These are phyloP conservation scores for Chlorella sp. DNA, from an alignment of 139 green algal genomes.

Conservation along the genomic window DNA sequence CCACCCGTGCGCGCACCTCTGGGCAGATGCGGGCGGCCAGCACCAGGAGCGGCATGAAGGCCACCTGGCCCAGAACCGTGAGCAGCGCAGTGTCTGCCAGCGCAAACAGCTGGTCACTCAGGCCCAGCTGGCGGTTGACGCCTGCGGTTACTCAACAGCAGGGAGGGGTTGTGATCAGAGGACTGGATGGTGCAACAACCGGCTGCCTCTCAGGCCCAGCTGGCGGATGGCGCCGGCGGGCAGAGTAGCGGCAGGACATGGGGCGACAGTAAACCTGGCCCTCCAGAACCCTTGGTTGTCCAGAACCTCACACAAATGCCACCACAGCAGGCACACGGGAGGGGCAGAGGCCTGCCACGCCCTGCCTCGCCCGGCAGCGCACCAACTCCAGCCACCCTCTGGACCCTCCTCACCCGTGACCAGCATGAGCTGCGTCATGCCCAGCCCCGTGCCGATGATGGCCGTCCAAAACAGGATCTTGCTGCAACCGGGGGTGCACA, in stretches of 20 bases:
- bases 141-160: conserved; percentile 13
- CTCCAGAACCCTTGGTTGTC: no score
- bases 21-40: conserved; percentile 80
- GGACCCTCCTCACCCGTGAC: conserved; percentile 63
- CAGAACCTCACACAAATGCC: no score
- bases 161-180: no score
- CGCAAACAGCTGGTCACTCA: conserved; percentile 91
- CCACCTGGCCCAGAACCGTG: conserved; percentile 90
- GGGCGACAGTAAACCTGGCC: no score
- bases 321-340: no score
- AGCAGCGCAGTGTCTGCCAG: conserved; percentile 93
- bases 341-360: no score
- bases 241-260: no score
- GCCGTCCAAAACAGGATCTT: conserved; percentile 78
- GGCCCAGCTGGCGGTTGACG: conserved; percentile 61
- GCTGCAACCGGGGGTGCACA: not conserved
- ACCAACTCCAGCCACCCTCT: no score
- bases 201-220: no score
- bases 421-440: conserved; percentile 86
- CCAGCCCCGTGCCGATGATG: conserved; percentile 75
- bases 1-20: conserved; percentile 52
- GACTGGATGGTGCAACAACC: no score
- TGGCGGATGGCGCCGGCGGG: no score
- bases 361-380: no score
- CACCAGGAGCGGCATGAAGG: conserved; percentile 98